Evolutionary conservation across 2,329 filamentous ascomycete species (phyloP), one percentile per base, ranked within the genome.

Genomic region (Venturia effusa): DNA sequence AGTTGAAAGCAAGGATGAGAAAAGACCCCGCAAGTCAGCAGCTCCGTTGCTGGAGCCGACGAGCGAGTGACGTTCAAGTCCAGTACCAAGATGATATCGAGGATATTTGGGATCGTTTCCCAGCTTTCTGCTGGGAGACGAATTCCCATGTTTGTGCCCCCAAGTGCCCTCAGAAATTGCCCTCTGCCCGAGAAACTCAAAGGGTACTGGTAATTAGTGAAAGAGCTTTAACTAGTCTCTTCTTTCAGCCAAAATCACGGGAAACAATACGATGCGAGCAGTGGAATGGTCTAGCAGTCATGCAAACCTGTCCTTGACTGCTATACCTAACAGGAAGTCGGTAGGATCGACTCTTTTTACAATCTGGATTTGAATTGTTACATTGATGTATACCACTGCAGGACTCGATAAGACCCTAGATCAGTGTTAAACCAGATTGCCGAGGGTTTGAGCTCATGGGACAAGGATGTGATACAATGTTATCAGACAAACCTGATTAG

Each of bases 1-100:
- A 22, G 61, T n/a, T 30, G 61, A 62, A 62, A 48, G 41, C 10
- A 62, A 32, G 61, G 61, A 62, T 54, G 61, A 62, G 61, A 62
- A 62, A 62, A 54, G 41, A 27, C n/a, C 61, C 41, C 59, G 37
- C 41, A 48, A 41, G 45, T 48, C 22, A 37, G 45, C 11, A 32
- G 27, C 61, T 54, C 24, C 30, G 13, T 32, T 24, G 27, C 22
- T n/a, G 43, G 22, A 54, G 39, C 40, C 11, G 40, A 62, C 30
- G 27, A 39, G 61, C 15, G 24, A 32, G 40, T 27, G 30, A 51
- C 15, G 40, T 45, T 54, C 61, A 40, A 54, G 13, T 24, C 8
- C 10, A 62, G 61, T 24, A 24, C 32, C 43, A 27, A n/a, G 3
- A 15, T 51, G 10, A 27, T 24, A 24, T 34, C 24, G 2, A 27